Evolutionary conservation across 2,329 filamentous ascomycete species (phyloP).

Genomic region (Ascochyta viciae-villosae): DNA sequence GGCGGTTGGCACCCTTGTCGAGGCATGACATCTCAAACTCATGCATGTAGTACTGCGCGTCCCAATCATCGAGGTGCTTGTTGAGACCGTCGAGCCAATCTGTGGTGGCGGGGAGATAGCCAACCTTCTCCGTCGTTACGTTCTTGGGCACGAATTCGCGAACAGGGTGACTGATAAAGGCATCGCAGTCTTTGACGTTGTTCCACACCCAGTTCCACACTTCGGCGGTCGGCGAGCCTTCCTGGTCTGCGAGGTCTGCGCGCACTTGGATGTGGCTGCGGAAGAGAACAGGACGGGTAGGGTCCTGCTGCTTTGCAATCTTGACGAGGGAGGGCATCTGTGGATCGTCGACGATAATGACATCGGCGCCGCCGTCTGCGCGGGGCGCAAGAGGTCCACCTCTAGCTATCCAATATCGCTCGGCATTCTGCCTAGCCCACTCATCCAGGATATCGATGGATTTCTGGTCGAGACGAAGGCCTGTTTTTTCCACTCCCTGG

Average conservation of each 20-base stretch:
- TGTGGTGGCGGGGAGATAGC: slow-evolving; percentile 80
- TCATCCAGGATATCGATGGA: slow-evolving; percentile 69
- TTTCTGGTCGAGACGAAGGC: slow-evolving; percentile 68
- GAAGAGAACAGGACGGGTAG: slow-evolving; percentile 78
- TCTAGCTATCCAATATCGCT: slow-evolving; percentile 74
- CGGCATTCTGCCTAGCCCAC: slow-evolving; percentile 77
- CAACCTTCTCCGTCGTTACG: slow-evolving; percentile 71
- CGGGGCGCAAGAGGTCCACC: slow-evolving; percentile 71
- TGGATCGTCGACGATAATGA: slow-evolving; percentile 81
- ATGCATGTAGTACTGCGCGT: slow-evolving; percentile 75
- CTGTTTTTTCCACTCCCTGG: slow-evolving; percentile 72
- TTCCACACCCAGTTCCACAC: slow-evolving; percentile 80
- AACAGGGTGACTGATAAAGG: slow-evolving; percentile 85
- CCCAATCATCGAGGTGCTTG: slow-evolving; percentile 74
- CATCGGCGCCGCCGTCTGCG: slow-evolving; percentile 74
- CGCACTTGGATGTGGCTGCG: slow-evolving; percentile 85
- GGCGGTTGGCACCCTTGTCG: slow-evolving; percentile 64
- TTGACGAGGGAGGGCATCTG: slow-evolving; percentile 84
- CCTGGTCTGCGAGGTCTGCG: slow-evolving; percentile 70
- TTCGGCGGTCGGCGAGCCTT: slow-evolving; percentile 72
- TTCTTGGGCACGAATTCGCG: slow-evolving; percentile 74
- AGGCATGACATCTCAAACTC: slow-evolving; percentile 72
- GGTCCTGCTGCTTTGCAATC: slow-evolving; percentile 73
- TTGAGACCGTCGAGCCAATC: slow-evolving; percentile 87
- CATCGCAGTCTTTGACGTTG: slow-evolving; percentile 72